phyloP scores from a whole-genome alignment of 129 eudicot genomes.

The Centella asiatica region DNA sequence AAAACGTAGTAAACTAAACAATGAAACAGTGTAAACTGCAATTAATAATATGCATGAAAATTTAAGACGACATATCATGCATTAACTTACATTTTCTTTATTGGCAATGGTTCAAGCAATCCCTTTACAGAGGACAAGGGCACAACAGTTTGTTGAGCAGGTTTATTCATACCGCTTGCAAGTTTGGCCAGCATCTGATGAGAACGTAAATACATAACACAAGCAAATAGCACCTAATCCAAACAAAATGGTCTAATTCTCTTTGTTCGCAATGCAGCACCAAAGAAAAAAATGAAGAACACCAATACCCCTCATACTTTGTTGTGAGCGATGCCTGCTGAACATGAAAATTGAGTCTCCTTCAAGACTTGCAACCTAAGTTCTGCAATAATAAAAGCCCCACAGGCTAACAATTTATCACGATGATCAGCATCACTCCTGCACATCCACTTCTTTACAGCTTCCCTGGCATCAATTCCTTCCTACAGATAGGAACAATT shows the following conservation, averaged over 20 bases:
- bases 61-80: not conserved
- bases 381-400: slow-evolving; percentile 81
- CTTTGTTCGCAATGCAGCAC: not conserved
- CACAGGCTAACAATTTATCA: slow-evolving; percentile 90
- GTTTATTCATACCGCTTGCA: slow-evolving; percentile 96
- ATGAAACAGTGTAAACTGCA: no score
- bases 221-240: slow-evolving; percentile 6
- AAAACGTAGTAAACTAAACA: no score
- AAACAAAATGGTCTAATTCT: not conserved
- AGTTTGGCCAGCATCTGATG: slow-evolving; percentile 92
- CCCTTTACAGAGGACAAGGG: slow-evolving; percentile 59
- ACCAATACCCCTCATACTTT: slow-evolving; percentile 46
- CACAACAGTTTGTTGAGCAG: slow-evolving; percentile 96
- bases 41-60: not conserved
- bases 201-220: not conserved
- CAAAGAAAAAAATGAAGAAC: not conserved
- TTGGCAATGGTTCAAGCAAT: slow-evolving; percentile 64
- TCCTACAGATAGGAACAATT: slow-evolving; percentile 26
- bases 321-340: slow-evolving; percentile 96
- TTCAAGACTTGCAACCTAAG: slow-evolving; percentile 74
- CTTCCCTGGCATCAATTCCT: slow-evolving; percentile 39
- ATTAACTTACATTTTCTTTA: slow-evolving; percentile 81
- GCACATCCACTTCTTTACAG: slow-evolving; percentile 58
- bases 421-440: slow-evolving; percentile 60
- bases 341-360: slow-evolving; percentile 86